Evolutionary conservation across 1,284 basidiomycete genomes (phyloP).

Genomic region (Microbotryomycetes sp.): DNA sequence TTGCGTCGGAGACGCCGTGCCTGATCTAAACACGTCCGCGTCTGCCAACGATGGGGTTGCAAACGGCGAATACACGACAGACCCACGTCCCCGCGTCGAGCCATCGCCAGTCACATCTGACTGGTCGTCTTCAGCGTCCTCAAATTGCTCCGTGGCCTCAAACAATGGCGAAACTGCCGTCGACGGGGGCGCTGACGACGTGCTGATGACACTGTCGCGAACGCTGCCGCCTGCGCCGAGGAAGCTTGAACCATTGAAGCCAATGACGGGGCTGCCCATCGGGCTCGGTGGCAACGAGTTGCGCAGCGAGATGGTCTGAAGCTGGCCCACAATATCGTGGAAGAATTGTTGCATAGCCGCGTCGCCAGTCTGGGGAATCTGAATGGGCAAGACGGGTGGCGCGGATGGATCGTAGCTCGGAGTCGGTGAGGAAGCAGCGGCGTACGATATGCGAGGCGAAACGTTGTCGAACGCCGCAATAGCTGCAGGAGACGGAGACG

Average conservation of each 20-base stretch:
- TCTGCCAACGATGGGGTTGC: slow-evolving; percentile 6
- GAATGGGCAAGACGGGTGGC: slow-evolving; percentile 33
- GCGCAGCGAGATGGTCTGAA: slow-evolving; percentile 57
- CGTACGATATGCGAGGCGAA: slow-evolving; percentile 37
- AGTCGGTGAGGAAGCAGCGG: neutral
- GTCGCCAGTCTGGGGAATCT: slow-evolving; percentile 53
- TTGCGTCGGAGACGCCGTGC: slow-evolving; percentile 34
- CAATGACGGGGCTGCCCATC: slow-evolving; percentile 31
- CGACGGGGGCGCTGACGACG: slow-evolving; percentile 12
- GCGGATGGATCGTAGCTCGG: neutral
- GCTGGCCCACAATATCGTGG: slow-evolving; percentile 69
- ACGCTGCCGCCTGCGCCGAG: slow-evolving; percentile 2
- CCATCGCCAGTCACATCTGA: slow-evolving; percentile 36
- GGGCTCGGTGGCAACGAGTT: slow-evolving; percentile 21
- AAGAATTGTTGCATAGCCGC: slow-evolving; percentile 69
- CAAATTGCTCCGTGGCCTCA: slow-evolving; percentile 44
- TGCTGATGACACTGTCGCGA: neutral
- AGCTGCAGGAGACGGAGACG: slow-evolving; percentile 31
- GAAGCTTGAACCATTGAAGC: slow-evolving; percentile 25
- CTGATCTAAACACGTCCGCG: slow-evolving; percentile 21
- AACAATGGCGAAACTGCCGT: slow-evolving; percentile 5
- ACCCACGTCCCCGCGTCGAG: slow-evolving; percentile 12
- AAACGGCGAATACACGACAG: slow-evolving; percentile 33
- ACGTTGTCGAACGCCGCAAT: slow-evolving; percentile 33
- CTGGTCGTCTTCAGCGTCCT: slow-evolving; percentile 51